Evolutionary conservation across 768 basidiomycete species (phyloP), one percentile per base, ranked within the genome.

Genomic region (Tricholoma terreum): DNA sequence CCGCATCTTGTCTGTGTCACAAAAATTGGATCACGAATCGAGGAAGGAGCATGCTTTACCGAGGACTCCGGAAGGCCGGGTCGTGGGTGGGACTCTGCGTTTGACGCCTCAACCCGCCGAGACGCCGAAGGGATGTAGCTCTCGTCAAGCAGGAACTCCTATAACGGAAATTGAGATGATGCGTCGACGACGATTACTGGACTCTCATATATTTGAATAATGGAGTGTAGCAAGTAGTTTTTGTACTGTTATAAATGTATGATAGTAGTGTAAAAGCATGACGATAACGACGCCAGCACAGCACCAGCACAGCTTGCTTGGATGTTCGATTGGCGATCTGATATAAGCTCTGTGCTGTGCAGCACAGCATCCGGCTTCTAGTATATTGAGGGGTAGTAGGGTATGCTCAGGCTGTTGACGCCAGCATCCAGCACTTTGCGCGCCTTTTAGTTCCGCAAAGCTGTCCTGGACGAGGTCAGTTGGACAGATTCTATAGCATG

Each of bases 111-210:
- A 50, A 36, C 54, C 55, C 24, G 60, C 60, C 45, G 66, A 55
- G 53, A 63, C 59, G 50, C 62, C 63, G 40, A 69, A 69, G 59
- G 42, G 58, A 58, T 60, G 71, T 27, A 71, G 72, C 61, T 63
- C 70, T 33, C 69, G 83, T 63, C 62, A 79, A 71, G 73, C 80
- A 12, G 86, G 88, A 15, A 84, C 86, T 60, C 85, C 84, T 40
- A 91, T 90, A 56, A 80, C 82, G n/a, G 90, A 92, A 71, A 80
- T 76, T 17, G 90, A 91, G 70, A 69, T 93, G 68, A 87, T 94
- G 79, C 75, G 86, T 64, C 79, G 93, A 63, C 81, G 89, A 52
- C 82, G 92, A 64, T 68, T 94, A 68, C 75, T 94, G 53, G 88
- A 90, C 62, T 80, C 86, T 52, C 87, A 89, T 66, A 84, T 88